A percentile compares a stretch with the other conserved stretches of the same genome.
phyloP scores from a whole-genome alignment of 2,329 filamentous ascomycete genomes.

The Aspergillus fumigatus region DNA sequence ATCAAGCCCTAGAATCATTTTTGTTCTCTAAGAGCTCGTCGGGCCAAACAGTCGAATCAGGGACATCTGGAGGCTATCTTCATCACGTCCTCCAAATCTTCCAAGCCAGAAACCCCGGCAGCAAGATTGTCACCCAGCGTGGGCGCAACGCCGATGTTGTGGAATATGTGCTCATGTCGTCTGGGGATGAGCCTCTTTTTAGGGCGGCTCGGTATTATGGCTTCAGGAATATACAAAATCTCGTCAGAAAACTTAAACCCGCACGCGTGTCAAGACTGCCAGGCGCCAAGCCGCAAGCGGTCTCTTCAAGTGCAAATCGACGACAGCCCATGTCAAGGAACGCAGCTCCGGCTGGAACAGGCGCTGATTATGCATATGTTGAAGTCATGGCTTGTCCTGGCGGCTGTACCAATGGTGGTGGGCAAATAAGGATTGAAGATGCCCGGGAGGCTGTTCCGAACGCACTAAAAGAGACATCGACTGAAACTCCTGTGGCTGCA shows the following conservation, averaged over 20 bases:
- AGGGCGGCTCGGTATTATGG: slow-evolving; percentile 90
- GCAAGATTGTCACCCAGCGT: slow-evolving; percentile 63
- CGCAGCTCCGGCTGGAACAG: slow-evolving; percentile 24
- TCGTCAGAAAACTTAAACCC: slow-evolving; percentile 87
- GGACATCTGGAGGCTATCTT: slow-evolving; percentile 84
- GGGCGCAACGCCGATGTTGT: slow-evolving; percentile 89
- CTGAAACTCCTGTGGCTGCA: slow-evolving; percentile 15
- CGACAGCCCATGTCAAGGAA: slow-evolving; percentile 30
- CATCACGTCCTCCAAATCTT: slow-evolving; percentile 76
- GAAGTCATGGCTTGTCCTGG: slow-evolving; percentile 99
- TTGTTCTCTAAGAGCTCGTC: slow-evolving; percentile 58
- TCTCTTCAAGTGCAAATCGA: slow-evolving; percentile 21
- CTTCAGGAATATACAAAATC: slow-evolving; percentile 96
- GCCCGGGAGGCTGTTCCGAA: slow-evolving; percentile 38
- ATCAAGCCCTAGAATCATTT: slow-evolving; percentile 64
- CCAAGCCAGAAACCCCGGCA: slow-evolving; percentile 65
- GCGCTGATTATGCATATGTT: slow-evolving; percentile 78
- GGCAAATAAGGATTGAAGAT: slow-evolving; percentile 89
- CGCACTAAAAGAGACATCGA: slow-evolving; percentile 16
- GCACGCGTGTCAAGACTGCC: slow-evolving; percentile 72
- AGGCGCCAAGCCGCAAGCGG: slow-evolving; percentile 57
- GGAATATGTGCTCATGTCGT: slow-evolving; percentile 67
- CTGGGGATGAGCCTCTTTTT: slow-evolving; percentile 58
- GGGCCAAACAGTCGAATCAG: slow-evolving; percentile 52
- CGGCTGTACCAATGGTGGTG: slow-evolving; percentile 97